Evolutionary conservation across 257 asterid species (phyloP), one percentile per base, ranked within the genome.

Genomic region (Solanum pimpinellifolium): DNA sequence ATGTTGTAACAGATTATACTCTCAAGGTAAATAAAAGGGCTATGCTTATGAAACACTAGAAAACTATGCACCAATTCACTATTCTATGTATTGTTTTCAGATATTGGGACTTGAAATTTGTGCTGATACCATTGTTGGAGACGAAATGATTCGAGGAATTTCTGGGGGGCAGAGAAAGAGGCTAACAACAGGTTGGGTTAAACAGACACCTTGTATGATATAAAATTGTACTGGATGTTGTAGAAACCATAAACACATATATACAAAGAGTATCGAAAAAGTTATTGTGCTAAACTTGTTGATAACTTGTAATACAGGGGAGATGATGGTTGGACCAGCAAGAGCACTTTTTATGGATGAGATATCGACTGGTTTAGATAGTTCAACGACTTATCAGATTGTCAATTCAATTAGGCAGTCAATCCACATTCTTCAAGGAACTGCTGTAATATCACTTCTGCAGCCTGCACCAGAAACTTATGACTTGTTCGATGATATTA

Each of bases 401-500:
- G 98, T 95, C 83, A 94, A 96, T 81, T 93, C 98, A 2, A 92
- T 96, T 56, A 91, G 91, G 87, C 98, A 95, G 76, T 92, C 93
- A 56, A 93, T 96, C 89, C 98, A 96, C 90, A 91, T 95, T 85
- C 89, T 93, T 13, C 95, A 94, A 89, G 98, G 98, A 89, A 96
- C 99, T 42, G 94, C 96, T 81, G 83, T 96, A 47, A 92, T 96
- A 86, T 95, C 98, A 25, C 98, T 96, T 44, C 93, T 96, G 75
- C 98, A 96, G 91, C 98, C 99, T 23, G 97, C 98, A 27, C 99
- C 99, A 11, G 99, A 96, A 73, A 93, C 98, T 1, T 96, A 93
- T 27, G 92, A 94, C 84, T 89, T 96, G 35, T 96, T 96, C 18
- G 99, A 95, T 27, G 98, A 96, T 91, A 91, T 96, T 62, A 91